Evolutionary conservation across 2,329 filamentous ascomycete species (phyloP).

Genomic region (Penicillium sp.): DNA sequence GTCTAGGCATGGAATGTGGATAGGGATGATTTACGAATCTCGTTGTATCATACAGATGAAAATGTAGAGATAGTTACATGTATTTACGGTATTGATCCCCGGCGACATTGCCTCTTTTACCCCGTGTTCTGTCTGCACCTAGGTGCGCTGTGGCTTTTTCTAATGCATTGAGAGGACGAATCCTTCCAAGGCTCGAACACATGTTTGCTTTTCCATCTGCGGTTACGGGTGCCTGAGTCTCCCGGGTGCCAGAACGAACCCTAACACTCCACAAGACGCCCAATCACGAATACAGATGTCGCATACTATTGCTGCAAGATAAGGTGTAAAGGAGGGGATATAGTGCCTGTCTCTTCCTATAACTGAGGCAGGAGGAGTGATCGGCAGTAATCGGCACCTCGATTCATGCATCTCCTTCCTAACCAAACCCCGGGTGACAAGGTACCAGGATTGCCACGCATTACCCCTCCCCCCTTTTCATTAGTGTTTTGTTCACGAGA

Average conservation of each 20-base stretch:
- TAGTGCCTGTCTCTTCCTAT: background rate
- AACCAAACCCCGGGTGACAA: background rate
- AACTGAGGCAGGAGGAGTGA: background rate
- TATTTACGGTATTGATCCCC: background rate
- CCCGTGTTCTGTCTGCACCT: background rate
- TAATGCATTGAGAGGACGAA: background rate
- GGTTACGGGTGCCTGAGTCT: background rate
- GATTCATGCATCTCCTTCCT: background rate
- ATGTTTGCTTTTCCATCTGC: background rate
- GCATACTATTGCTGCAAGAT: conserved; percentile 20
- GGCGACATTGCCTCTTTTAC: background rate
- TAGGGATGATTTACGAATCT: background rate
- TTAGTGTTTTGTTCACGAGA: no score
- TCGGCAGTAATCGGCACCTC: background rate
- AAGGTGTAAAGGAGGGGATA: conserved; percentile 10
- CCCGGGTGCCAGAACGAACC: background rate
- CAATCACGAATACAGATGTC: conserved; percentile 9
- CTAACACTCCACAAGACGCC: background rate
- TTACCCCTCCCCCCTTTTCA: background rate
- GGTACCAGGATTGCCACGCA: background rate
- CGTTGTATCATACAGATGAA: background rate
- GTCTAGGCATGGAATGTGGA: background rate
- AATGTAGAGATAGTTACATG: background rate
- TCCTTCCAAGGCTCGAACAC: background rate
- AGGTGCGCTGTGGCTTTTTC: background rate